Evolutionary conservation across 805 yeast species (phyloP), one percentile per base, ranked within the genome.

Genomic region (Huiozyma naganishii): DNA sequence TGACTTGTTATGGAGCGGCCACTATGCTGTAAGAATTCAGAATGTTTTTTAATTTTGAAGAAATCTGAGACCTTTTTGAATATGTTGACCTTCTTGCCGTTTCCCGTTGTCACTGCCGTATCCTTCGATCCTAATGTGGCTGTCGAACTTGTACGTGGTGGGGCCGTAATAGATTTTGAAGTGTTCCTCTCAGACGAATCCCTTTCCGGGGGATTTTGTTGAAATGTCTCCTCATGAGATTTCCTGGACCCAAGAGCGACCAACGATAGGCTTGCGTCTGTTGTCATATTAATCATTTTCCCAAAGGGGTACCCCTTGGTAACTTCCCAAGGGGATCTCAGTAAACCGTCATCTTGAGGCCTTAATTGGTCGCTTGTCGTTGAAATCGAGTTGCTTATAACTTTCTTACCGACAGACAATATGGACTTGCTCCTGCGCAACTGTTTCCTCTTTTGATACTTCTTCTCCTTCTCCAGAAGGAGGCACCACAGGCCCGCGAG

Each of bases 401-500:
- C 64, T 37, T 57, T 58, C 40, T 54, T 51, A 17, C 23, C 23
- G 10, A 62, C 58, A 7, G 66, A 62, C 7, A 61, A 34, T 1
- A 62, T 53, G 11, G 69, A 65, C 36, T 65, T 52, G 36, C 65
- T 65, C 46, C 69, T 54, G 10, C 57, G 58, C n/a, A 63, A 64
- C 41, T 53, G 55, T 39, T 57, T 62, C 13, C 53, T 49, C 6
- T 50, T 56, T 35, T 65, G 65, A 32, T 54, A 50, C 41, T 57
- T 59, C 39, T 50, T 61, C 41, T 69, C 70, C 32, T 64, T 61
- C 43, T 83, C 86, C 29, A 81, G 61, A 12, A 79, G 61, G 13
- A 86, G 65, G 39, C 79, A 79, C 81, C 89, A 87, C 45, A 80
- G 70, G 0, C 90, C 95, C 10, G 83, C 76, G 11, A 83, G 64